Conservation (phyloP, 441 rosid species). For the Croton laevigatus region DNA sequence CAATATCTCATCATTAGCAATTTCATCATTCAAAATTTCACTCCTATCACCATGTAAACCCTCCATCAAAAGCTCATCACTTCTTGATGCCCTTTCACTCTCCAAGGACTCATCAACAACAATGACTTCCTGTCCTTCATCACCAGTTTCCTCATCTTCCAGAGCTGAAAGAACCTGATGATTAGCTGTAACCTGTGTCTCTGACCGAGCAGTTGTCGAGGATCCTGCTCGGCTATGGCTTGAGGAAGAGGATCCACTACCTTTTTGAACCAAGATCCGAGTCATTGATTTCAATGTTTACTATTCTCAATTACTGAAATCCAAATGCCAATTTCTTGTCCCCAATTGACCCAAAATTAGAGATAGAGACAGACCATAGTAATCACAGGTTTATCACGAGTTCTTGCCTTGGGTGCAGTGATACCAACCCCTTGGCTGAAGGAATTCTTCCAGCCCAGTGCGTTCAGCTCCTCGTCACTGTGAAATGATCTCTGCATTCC, state of each 20-base stretch:
- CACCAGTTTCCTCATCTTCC: conserved; percentile 58
- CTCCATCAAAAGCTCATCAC: conserved; percentile 41
- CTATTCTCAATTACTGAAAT: conserved; percentile 19
- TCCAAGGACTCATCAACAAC: conserved; percentile 49
- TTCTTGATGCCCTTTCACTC: conserved; percentile 41
- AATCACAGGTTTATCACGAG: conserved; percentile 67
- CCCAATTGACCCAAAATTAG: conserved; percentile 35
- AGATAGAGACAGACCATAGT: conserved; percentile 31
- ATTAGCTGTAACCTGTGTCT: conserved; percentile 37
- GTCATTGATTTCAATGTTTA: conserved; percentile 49
- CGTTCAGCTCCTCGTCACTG: conserved; percentile 48
- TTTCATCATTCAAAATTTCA: conserved; percentile 38
- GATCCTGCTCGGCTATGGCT: conserved; percentile 57
- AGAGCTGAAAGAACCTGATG: conserved; percentile 36
- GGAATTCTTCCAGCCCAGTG: conserved; percentile 78
- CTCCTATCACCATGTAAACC: conserved; percentile 29
- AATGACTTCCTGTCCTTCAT: conserved; percentile 53
- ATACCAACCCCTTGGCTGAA: conserved; percentile 76
- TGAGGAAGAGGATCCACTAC: conserved; percentile 79
- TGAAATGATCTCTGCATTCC: conserved; percentile 93
- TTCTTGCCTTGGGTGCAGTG: conserved; percentile 82
- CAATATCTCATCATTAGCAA: conserved; percentile 32
- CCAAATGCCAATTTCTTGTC: conserved; percentile 16
- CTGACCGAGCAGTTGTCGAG: conserved; percentile 59
- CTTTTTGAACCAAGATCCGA: conserved; percentile 88